Percentiles rank a stretch among this genome's conserved stretches.
phyloP scores from a whole-genome alignment of 345 rosid species.

The Acer negundo region DNA sequence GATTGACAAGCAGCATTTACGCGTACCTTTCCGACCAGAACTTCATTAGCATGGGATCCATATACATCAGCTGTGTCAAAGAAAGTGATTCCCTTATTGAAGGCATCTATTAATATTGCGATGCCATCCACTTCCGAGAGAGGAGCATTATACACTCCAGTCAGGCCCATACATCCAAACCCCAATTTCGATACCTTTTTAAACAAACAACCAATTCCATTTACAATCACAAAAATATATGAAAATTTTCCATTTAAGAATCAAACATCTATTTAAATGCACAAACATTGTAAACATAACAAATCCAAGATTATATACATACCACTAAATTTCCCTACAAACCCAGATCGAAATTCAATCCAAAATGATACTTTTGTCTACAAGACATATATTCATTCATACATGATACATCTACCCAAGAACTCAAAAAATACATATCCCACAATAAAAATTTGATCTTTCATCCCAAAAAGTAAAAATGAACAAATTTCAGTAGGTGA shows the following conservation, averaged over 20 bases:
- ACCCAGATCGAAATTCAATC: background rate
- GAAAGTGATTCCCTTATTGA: constrained; percentile 52
- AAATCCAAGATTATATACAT: no score
- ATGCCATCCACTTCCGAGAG: constrained; percentile 45
- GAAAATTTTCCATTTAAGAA: background rate
- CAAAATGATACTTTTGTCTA: background rate
- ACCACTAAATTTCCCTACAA: background rate
- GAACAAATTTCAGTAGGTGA: no score
- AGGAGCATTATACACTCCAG: constrained; percentile 45
- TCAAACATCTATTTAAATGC: no score
- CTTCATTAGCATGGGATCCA: constrained; percentile 48
- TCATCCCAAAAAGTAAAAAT: no score
- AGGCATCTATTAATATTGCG: constrained; percentile 40
- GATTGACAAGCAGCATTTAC: background rate
- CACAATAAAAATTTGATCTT: no score
- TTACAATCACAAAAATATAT: background rate
- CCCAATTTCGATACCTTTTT: constrained; percentile 48
- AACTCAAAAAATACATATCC: no score
- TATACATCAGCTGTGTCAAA: constrained; percentile 56
- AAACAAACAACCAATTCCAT: background rate
- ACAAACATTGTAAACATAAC: no score
- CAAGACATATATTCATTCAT: background rate
- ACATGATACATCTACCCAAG: background rate
- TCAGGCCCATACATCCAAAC: constrained; percentile 51
- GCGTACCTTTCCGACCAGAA: constrained; percentile 53